Conservation (phyloP, 2,329 filamentous ascomycete species). For the Beauveria sp. region DNA sequence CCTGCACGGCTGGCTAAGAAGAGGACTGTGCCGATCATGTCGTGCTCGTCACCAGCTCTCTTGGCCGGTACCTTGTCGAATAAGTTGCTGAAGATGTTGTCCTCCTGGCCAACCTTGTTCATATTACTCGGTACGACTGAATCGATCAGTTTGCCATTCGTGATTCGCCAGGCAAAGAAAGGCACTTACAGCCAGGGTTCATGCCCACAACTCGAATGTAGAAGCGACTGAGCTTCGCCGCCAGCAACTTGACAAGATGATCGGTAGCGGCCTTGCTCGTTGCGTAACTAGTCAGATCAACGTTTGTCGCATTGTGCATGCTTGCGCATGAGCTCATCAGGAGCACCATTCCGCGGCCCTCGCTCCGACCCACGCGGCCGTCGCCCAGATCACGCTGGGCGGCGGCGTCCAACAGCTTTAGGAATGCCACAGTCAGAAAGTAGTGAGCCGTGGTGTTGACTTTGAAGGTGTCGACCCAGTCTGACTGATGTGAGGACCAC, state of each 20-base stretch:
- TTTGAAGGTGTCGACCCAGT: not conserved
- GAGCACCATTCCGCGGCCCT: conserved; percentile 38
- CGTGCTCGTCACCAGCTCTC: not conserved
- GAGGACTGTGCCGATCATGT: not conserved
- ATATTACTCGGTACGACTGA: not conserved
- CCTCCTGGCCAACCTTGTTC: not conserved
- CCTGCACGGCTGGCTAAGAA: not conserved
- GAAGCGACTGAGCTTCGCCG: conserved; percentile 35
- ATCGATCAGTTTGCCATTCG: too few species aligned
- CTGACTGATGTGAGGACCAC: not conserved
- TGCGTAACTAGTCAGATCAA: conserved; percentile 45
- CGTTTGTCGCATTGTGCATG: conserved; percentile 44
- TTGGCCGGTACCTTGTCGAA: not conserved
- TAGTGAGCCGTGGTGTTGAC: not conserved
- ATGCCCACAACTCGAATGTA: conserved; percentile 27
- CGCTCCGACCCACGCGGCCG: conserved; percentile 15
- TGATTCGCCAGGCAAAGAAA: not conserved
- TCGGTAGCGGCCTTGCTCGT: conserved; percentile 45
- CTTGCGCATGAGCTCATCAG: conserved; percentile 45
- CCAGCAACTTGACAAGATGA: conserved; percentile 40
- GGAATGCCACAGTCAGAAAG: not conserved
- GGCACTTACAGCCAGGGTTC: conserved; percentile 25
- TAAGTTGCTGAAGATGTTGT: not conserved
- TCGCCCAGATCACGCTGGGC: not conserved
- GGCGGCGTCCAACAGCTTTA: not conserved